A percentile compares a stretch with the other conserved stretches of the same genome.
These are phyloP conservation scores for Macaranga tanarius DNA, from an alignment of 441 rosid genomes.

Conservation along the genomic window DNA sequence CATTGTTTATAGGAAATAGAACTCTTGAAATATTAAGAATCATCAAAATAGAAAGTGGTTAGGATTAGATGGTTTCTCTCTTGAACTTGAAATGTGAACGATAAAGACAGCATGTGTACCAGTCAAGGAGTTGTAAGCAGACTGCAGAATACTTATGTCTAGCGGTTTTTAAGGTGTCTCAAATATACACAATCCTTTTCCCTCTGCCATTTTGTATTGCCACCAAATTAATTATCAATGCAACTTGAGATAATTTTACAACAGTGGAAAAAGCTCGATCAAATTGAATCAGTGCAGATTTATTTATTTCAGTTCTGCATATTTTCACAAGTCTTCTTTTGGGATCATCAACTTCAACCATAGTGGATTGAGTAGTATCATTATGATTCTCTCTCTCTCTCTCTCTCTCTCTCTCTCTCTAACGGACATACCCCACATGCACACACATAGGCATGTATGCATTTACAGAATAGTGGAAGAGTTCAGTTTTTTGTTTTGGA, in stretches of 20 bases:
- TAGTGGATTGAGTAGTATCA: not conserved
- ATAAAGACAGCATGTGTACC: not conserved
- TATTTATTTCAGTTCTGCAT: not conserved
- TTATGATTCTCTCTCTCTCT: not conserved
- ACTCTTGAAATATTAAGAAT: not conserved
- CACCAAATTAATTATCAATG: not conserved
- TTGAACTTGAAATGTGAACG: not conserved
- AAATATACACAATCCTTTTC: not conserved
- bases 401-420: slow-evolving; percentile 8
- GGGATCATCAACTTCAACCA: not conserved
- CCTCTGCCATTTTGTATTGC: not conserved
- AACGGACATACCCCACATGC: too few species aligned
- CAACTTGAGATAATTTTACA: not conserved
- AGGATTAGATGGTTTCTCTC: not conserved
- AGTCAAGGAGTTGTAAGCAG: not conserved
- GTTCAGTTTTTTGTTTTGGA: slow-evolving; percentile 14
- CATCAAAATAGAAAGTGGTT: not conserved
- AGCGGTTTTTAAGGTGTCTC: not conserved
- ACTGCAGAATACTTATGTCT: not conserved
- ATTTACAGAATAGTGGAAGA: slow-evolving; percentile 5
- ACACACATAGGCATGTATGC: too few species aligned
- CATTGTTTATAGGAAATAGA: not conserved
- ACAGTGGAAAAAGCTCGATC: not conserved
- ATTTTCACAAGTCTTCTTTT: not conserved
- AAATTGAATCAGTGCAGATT: not conserved